Base-by-base conservation (phyloP, 2,329 filamentous ascomycete genomes). In the Aspergillus luchuensis region DNA sequence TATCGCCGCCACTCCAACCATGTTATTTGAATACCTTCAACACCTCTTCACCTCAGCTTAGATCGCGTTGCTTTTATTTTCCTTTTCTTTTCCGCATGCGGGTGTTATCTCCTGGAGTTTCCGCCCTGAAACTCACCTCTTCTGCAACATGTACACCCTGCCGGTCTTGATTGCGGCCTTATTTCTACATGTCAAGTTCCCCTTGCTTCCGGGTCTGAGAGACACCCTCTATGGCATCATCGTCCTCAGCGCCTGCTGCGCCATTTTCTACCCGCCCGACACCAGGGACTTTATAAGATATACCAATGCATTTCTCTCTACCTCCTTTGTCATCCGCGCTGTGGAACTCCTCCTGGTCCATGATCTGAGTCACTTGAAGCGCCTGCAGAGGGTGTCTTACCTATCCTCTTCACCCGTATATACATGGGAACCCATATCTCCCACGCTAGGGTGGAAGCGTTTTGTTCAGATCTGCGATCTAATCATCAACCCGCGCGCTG, bases 291-390 rank as follows among this genome's bases (percentile, higher is more conserved):
- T 64, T 28, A 15, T 63, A 19, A 59, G 55, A 49, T 66, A 66
- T 47, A 45, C 62, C n/a, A 64, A 66, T 56, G 62, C 58, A 13
- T 66, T 66, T 43, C 41, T 66, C 5, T 61, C 62, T 4, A 54
- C 58, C 17, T 59, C 60, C 23, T 63, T 54, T 21, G 41, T 62
- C 11, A 50, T 66, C 30, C 64, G 64, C 19, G 62, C 62, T 8
- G 41, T 64, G 19, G 64, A 66, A 33, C 51, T 66, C n/a, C 56
- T 66, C 21, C 11, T 66, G 4, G 21, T 58, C 43, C 54, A 58
- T 5, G 30, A 64, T 19, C 60, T 56, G n/a, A 21, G 23, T 21
- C 62, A 51, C 5, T 28, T 66, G 5, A 50, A 57, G 49, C 56
- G 54, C 30, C 50, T 64, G 5, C 58, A 59, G 17, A 59, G 50